These are phyloP conservation scores for Acer saccharum DNA, from an alignment of 345 rosid species.

Conservation along the genomic window DNA sequence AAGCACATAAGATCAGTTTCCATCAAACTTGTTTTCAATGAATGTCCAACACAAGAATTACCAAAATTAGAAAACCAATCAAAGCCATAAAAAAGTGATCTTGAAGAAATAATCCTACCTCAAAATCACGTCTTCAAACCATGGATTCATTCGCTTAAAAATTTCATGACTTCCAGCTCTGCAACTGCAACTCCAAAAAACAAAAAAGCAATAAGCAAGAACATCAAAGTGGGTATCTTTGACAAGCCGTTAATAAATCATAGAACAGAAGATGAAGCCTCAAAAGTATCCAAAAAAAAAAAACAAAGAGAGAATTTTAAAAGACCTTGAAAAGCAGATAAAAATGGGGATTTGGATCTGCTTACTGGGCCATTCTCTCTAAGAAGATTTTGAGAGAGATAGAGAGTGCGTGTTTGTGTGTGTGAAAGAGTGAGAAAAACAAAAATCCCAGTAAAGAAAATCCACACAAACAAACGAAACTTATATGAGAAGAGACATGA, in stretches of 20 bases:
- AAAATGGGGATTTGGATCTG: slow-evolving; percentile 52
- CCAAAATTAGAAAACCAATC: background rate
- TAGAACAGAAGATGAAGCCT: slow-evolving; percentile 14
- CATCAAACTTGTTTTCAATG: background rate
- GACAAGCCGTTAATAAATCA: slow-evolving; percentile 12
- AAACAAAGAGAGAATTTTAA: slow-evolving; percentile 28
- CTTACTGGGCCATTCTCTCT: slow-evolving; percentile 38
- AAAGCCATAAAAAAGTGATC: slow-evolving; percentile 19
- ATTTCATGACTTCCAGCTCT: slow-evolving; percentile 24
- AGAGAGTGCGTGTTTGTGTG: background rate
- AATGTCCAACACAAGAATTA: background rate
- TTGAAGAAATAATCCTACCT: slow-evolving; percentile 26
- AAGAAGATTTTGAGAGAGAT: slow-evolving; percentile 34
- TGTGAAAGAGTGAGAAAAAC: slow-evolving; percentile 7
- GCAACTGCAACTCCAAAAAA: slow-evolving; percentile 21
- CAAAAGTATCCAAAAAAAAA: slow-evolving; percentile 8
- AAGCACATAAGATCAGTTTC: background rate
- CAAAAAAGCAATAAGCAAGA: slow-evolving; percentile 5
- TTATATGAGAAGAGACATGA: slow-evolving; percentile 39
- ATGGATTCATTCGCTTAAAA: background rate
- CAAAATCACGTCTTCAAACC: slow-evolving; percentile 12
- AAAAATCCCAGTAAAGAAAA: slow-evolving; percentile 17
- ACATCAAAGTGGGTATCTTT: slow-evolving; percentile 2
- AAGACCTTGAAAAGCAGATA: slow-evolving; percentile 28
- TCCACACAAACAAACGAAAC: slow-evolving; percentile 29